Evolutionary conservation across 352 stramenopile genomes (phyloP).

Genomic region (Blastocystis sp.): DNA sequence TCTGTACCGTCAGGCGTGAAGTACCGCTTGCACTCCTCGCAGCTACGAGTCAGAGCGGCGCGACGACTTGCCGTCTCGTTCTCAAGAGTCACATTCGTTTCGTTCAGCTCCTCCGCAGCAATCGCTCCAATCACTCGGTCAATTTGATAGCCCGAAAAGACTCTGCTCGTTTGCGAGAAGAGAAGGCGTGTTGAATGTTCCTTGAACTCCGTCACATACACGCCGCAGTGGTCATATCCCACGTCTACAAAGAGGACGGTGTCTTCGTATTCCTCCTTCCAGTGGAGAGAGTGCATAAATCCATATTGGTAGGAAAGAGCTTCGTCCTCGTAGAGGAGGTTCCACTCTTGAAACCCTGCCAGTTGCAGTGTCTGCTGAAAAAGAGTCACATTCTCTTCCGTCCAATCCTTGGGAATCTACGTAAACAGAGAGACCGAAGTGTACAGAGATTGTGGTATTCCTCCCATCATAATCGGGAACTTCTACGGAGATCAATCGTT

Average conservation of each 20-base stretch:
- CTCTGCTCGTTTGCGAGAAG: not conserved
- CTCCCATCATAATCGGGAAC: not conserved
- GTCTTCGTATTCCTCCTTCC: not conserved
- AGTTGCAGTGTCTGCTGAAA: not conserved
- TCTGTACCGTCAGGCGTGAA: not conserved
- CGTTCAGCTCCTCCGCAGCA: not conserved
- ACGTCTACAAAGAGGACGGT: conserved; percentile 12
- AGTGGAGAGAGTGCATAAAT: not conserved
- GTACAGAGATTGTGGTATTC: not conserved
- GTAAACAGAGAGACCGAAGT: not conserved
- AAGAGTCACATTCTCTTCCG: not conserved
- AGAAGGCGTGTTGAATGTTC: not conserved
- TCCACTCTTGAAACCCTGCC: not conserved
- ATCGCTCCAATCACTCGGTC: not conserved
- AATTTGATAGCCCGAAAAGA: not conserved
- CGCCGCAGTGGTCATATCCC: conserved; percentile 2
- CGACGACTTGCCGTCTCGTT: not conserved
- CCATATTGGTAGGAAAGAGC: not conserved
- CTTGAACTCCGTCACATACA: not conserved
- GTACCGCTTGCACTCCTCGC: not conserved
- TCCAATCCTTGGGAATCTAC: conserved; percentile 30
- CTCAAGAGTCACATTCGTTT: not conserved
- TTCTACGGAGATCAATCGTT: not conserved
- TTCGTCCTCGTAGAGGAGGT: conserved; percentile 3
- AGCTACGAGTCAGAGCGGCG: not conserved